Conservation (phyloP, 129 eudicot species). For the Rutidosis leptorrhynchoides region DNA sequence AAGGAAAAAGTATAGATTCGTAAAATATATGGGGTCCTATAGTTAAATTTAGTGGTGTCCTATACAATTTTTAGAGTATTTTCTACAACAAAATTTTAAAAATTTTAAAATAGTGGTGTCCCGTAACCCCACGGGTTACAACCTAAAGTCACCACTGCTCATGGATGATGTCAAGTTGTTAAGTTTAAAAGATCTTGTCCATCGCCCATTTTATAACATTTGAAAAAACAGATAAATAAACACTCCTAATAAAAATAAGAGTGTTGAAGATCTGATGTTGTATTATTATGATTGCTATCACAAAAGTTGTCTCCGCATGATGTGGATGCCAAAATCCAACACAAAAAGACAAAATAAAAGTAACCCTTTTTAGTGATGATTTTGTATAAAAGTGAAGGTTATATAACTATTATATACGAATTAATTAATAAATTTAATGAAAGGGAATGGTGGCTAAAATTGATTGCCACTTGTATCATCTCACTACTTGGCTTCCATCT, state of each 20-base stretch:
- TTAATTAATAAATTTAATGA: slow-evolving; percentile 14
- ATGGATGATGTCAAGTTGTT: slow-evolving; percentile 33
- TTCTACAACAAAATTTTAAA: no score
- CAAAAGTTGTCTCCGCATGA: slow-evolving; percentile 28
- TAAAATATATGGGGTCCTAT: no score
- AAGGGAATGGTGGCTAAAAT: slow-evolving; percentile 32
- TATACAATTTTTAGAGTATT: no score
- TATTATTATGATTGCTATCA: slow-evolving; percentile 13
- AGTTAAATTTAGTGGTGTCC: no score
- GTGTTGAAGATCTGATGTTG: slow-evolving; percentile 27
- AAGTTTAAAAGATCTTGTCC: slow-evolving; percentile 30
- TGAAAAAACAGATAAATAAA: no score
- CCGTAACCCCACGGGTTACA: no score
- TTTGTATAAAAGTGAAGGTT: slow-evolving; percentile 24
- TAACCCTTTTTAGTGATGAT: slow-evolving; percentile 22
- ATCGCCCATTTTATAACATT: slow-evolving; percentile 8
- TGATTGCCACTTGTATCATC: slow-evolving; percentile 31
- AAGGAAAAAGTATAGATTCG: no score
- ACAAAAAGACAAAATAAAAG: slow-evolving; percentile 5
- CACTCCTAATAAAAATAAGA: no score
- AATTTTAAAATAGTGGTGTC: no score
- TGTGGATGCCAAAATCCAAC: slow-evolving; percentile 39
- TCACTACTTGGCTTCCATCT: slow-evolving; percentile 26
- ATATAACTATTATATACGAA: no score
- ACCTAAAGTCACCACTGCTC: no score